phyloP scores from a whole-genome alignment of 2,329 filamentous ascomycete species.

The Pseudogymnoascus sp. region DNA sequence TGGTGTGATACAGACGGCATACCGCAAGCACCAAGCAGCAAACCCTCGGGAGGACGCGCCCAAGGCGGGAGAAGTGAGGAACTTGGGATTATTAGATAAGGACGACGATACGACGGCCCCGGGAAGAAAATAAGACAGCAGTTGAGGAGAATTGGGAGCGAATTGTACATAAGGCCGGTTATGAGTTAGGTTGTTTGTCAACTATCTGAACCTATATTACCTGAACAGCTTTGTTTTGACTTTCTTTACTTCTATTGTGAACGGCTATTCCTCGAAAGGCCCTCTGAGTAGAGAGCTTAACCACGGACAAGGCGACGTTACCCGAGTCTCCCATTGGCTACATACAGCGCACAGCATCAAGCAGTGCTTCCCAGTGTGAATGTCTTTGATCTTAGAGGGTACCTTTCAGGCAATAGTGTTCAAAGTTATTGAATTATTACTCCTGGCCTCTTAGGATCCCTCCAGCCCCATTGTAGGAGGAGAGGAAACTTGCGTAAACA shows the following conservation, averaged over 20 bases:
- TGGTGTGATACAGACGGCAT: constrained; percentile 72
- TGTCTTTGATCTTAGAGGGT: not conserved
- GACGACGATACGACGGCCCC: constrained; percentile 69
- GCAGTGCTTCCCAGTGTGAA: not conserved
- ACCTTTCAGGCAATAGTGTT: not conserved
- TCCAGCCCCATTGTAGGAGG: not conserved
- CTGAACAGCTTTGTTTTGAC: not conserved
- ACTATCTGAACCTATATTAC: constrained; percentile 12
- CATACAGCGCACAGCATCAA: no score
- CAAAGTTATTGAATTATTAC: no score
- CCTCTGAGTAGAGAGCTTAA: not conserved
- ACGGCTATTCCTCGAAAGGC: not conserved
- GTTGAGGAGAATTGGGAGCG: constrained; percentile 8
- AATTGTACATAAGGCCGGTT: constrained; percentile 27
- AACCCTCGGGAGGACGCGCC: constrained; percentile 74
- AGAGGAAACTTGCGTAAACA: not conserved
- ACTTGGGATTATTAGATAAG: constrained; percentile 75
- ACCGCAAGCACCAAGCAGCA: constrained; percentile 70
- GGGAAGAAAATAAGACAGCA: constrained; percentile 23
- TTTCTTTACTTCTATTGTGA: constrained; percentile 6
- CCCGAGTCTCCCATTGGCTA: not conserved
- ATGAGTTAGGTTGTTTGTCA: not conserved
- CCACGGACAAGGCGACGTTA: not conserved
- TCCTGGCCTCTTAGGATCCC: no score
- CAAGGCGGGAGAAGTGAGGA: constrained; percentile 79